Conservation (phyloP, 73 alveolate species). For the Paramecium sonneborni region DNA sequence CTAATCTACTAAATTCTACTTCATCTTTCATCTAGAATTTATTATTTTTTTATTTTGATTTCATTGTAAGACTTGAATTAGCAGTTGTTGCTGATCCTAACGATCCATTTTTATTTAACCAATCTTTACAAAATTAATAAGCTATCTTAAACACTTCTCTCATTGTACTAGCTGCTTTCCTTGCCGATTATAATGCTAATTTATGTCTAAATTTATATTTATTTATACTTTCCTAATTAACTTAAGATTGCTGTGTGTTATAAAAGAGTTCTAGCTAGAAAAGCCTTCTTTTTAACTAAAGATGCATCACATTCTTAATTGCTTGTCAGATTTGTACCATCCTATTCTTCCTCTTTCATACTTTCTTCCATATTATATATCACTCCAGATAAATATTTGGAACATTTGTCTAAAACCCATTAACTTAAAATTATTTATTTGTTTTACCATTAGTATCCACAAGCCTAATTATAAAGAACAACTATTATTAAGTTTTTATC, state of each 20-base stretch:
- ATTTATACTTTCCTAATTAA: slow-evolving; percentile 38
- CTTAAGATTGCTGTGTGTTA: slow-evolving; percentile 28
- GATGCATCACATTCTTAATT: background rate
- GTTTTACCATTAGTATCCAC: slow-evolving; percentile 61
- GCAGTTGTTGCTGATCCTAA: slow-evolving; percentile 30
- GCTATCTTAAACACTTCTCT: slow-evolving; percentile 8
- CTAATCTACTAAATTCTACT: slow-evolving; percentile 55
- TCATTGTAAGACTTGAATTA: background rate
- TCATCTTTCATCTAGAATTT: slow-evolving; percentile 54
- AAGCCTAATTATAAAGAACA: slow-evolving; percentile 57
- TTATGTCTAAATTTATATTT: slow-evolving; percentile 36
- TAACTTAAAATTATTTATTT: background rate
- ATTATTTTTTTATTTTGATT: background rate
- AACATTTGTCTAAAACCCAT: slow-evolving; percentile 67
- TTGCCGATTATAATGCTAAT: background rate
- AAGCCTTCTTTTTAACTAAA: slow-evolving; percentile 13
- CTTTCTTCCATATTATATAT: slow-evolving; percentile 63
- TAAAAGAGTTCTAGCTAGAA: background rate
- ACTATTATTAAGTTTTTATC: slow-evolving; percentile 65
- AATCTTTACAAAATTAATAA: slow-evolving; percentile 20
- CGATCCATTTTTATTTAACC: slow-evolving; percentile 41
- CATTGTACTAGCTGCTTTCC: slow-evolving; percentile 32
- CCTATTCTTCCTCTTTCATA: slow-evolving; percentile 62
- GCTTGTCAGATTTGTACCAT: background rate
- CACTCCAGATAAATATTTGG: slow-evolving; percentile 64